These are phyloP conservation scores for Neurospora sp. DNA, from an alignment of 495 filamentous ascomycete species.

Conservation along the genomic window DNA sequence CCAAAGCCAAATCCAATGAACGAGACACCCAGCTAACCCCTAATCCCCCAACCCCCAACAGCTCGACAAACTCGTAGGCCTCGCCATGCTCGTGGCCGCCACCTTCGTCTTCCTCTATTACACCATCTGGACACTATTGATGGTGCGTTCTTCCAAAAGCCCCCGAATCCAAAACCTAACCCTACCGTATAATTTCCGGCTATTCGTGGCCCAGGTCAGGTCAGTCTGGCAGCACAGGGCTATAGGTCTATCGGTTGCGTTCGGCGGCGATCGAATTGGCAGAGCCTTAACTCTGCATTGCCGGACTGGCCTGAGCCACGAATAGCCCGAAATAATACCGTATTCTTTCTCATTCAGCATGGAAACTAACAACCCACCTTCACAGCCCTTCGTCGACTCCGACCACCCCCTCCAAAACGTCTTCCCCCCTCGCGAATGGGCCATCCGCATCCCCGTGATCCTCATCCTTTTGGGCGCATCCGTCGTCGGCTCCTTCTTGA, in stretches of 20 bases:
- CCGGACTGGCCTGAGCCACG: too few relatives aligned
- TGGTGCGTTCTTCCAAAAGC: slow-evolving; percentile 46
- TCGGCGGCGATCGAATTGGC: too few relatives aligned
- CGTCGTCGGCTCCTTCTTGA: slow-evolving; percentile 91
- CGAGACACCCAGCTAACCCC: slow-evolving; percentile 8
- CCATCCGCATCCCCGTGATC: slow-evolving; percentile 95
- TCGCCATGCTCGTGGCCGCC: slow-evolving; percentile 94
- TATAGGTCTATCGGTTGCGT: too few relatives aligned
- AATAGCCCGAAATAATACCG: too few relatives aligned
- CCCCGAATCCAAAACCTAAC: too few relatives aligned
- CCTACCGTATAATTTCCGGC: too few relatives aligned
- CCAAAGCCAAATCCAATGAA: neutral
- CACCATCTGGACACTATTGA: slow-evolving; percentile 92
- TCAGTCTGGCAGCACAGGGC: too few relatives aligned
- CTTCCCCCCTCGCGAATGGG: slow-evolving; percentile 97
- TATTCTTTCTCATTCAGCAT: too few relatives aligned
- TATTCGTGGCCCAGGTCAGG: too few relatives aligned
- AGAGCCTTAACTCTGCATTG: too few relatives aligned
- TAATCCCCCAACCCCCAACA: slow-evolving; percentile 22
- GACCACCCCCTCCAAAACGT: slow-evolving; percentile 88
- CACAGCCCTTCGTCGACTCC: slow-evolving; percentile 88
- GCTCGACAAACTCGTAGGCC: slow-evolving; percentile 92
- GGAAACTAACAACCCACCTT: neutral
- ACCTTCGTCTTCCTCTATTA: slow-evolving; percentile 97
- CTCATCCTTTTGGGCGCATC: slow-evolving; percentile 84